Evolutionary conservation across 805 yeast species (phyloP), one percentile per base, ranked within the genome.

Genomic region (Wickerhamomyces canadensis): DNA sequence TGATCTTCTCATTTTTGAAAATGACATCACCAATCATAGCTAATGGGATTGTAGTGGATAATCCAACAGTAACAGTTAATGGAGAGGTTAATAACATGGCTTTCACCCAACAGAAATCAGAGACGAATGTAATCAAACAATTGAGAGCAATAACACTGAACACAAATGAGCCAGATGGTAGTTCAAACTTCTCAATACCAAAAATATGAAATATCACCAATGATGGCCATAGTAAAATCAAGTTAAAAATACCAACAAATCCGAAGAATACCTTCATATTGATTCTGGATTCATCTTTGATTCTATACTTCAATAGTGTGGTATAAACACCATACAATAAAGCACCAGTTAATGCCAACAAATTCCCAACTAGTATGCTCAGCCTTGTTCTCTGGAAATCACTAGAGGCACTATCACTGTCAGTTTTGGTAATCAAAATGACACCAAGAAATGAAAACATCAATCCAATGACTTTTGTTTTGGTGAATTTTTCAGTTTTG

Each of bases 31-130:
- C 96, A 23, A 87, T 58, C 85, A 93, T 84, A 0, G 97, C 95
- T 35, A 93, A 72, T 3, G 98, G 98, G 15, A 93, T 93, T 0
- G 98, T 91, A 42, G 89, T 76, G 16, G 95, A 82, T 22, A 93
- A 67, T 0, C 98, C 98, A 10, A 93, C 95, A 0, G 98, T 93
- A 3, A 91, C 98, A 0, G 96, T 89, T 47, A 93, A 67, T 2
- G 98, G 98, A 31, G 93, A 82, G 1, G 98, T 93, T 53, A 93
- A 65, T 23, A 93, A 70, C 76, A 89, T 93, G 0, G 98, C 95
- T 45, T 86, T 78, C 24, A 95, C 96, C 98, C 98, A 93, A 52
- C 94, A 79, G 50, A 82, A 88, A 57, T 93, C 98, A 27, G 95
- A 82, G 13, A 89, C 61, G 48, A 93, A 81, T 1, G 96, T 87